phyloP scores from a whole-genome alignment of 2,329 filamentous ascomycete genomes.

The Trichophyton simii region DNA sequence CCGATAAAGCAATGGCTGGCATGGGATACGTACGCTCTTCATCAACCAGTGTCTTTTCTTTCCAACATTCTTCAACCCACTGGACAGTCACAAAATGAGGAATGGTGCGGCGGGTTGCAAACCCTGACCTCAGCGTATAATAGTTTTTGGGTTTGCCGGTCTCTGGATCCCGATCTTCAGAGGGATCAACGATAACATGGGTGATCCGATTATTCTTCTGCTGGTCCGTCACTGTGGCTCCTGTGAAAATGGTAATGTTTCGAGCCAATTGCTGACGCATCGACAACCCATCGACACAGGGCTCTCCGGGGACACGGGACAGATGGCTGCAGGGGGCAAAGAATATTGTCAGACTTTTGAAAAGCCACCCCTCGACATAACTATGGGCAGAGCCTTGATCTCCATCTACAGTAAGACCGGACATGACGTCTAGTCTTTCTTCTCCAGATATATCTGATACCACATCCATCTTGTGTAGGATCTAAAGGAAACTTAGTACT shows the following conservation, averaged over 20 bases:
- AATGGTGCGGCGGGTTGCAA: constrained; percentile 29
- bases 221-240: constrained; percentile 45
- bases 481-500: neutral
- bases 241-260: constrained; percentile 56
- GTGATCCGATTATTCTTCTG: constrained; percentile 48
- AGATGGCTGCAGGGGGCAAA: constrained; percentile 22
- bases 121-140: constrained; percentile 20
- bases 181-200: constrained; percentile 51
- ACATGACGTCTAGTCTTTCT: constrained; percentile 5
- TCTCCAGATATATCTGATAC: neutral
- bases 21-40: constrained; percentile 47
- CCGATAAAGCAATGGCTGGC: neutral
- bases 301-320: neutral
- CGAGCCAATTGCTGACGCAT: constrained; percentile 34
- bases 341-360: constrained; percentile 36
- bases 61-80: constrained; percentile 76
- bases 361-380: constrained; percentile 35
- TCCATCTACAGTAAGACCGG: constrained; percentile 40
- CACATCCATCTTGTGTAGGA: neutral
- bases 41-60: constrained; percentile 62
- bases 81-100: constrained; percentile 55
- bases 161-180: constrained; percentile 26
- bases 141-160: constrained; percentile 36
- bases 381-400: constrained; percentile 20
- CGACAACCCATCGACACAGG: constrained; percentile 5